Base-by-base conservation (phyloP, 148 eudicot genomes). In the Fallopia convolvulus region DNA sequence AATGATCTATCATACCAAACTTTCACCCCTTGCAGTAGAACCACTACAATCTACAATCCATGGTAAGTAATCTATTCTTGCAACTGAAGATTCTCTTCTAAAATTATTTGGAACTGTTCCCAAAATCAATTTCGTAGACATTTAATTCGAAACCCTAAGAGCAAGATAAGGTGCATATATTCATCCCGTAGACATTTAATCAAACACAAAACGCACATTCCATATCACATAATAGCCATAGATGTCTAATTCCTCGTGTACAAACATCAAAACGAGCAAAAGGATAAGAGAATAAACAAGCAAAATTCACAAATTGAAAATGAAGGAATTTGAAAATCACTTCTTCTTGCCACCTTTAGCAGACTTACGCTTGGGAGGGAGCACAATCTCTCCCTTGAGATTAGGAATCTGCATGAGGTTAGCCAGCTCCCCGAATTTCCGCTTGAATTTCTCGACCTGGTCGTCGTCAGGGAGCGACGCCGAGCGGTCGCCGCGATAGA, bases 361-460 rank as follows among this genome's bases (percentile, higher is more conserved):
- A 44, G 81, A 23, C 60, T 89, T 91, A 40, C 80, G 85, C 82
- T 76, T 92, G 53, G 98, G 92, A 23, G 97, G 97, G 2, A 94
- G 77, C 40, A 88, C 73, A 83, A 92, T 87, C 85, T 94, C 97
- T 42, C 98, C 98, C 80, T 92, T 90, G 48, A 94, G 93, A 7
- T 72, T 82, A 44, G 98, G 98, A 84, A 94, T 90, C 72, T 83
- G 74, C 95, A 92, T 90, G 48, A 89, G 75, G 75, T 80, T 60
- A 0, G 84, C 5, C 70, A 94, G 52, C 36, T 78, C 95, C 0
- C 87, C 87, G 58, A 12, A 94, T 84, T 82, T 92, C 90, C 86
- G 92, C 65, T 94, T 81, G 75, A 94, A 94, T 83, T 94, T 94
- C 78, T 88, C 90, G 11, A 94, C 91, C 75, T 94, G 98, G 63